These are phyloP conservation scores for Chlorella vulgaris DNA, from an alignment of 139 green algal genomes.

Conservation along the genomic window DNA sequence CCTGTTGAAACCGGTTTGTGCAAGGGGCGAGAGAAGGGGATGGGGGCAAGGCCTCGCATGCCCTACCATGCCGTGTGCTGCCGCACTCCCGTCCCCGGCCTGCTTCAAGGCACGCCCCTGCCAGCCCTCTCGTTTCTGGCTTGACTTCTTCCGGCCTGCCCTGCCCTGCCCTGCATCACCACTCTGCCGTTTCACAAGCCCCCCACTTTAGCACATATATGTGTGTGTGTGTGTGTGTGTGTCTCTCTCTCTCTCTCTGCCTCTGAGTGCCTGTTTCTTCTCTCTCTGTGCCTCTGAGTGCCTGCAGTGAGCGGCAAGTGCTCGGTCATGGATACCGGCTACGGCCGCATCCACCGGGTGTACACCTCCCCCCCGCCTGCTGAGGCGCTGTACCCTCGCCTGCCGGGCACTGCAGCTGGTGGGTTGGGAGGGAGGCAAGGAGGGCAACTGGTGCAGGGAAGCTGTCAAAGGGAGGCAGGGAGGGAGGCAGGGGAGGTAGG, in stretches of 20 bases:
- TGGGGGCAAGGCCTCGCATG: background rate
- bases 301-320: constrained; percentile 19
- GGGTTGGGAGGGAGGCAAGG: background rate
- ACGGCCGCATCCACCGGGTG: constrained; percentile 26
- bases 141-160: too few relatives aligned
- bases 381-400: background rate
- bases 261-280: too few relatives aligned
- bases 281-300: background rate
- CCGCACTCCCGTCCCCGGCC: too few relatives aligned
- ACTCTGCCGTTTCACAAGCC: too few relatives aligned
- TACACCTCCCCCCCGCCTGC: constrained; percentile 3
- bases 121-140: too few relatives aligned
- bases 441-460: background rate
- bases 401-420: constrained; percentile 5
- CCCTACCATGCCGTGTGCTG: background rate
- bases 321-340: constrained; percentile 25
- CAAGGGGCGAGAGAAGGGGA: too few relatives aligned
- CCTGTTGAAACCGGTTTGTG: too few relatives aligned
- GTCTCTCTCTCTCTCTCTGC: background rate
- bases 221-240: too few relatives aligned
- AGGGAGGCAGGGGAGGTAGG: background rate
- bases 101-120: too few relatives aligned
- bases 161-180: too few relatives aligned
- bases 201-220: too few relatives aligned
- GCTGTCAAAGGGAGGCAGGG: background rate